Evolutionary conservation across 129 eudicot species (phyloP).

Genomic region (Chrysanthemum makinoi): DNA sequence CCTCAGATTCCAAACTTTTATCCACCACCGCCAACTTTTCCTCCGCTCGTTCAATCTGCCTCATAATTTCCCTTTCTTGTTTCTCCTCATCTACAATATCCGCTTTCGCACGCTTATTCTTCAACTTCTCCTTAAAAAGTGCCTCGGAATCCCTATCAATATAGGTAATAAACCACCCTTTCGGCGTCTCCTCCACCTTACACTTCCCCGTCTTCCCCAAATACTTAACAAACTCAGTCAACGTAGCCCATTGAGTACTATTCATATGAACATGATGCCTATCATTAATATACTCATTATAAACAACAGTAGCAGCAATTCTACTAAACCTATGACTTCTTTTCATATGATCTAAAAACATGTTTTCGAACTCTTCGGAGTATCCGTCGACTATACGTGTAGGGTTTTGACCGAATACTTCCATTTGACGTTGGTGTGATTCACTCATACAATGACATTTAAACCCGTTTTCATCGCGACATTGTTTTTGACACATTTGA

Average conservation of each 20-base stretch:
- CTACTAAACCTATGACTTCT: constrained; percentile 89
- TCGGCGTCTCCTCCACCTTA: constrained; percentile 86
- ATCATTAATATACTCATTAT: constrained; percentile 79
- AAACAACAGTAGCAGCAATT: constrained; percentile 86
- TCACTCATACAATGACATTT: constrained; percentile 98
- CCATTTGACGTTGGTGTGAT: constrained; percentile 89
- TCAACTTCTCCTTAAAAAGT: constrained; percentile 70
- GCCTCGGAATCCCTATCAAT: constrained; percentile 90
- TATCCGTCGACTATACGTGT: constrained; percentile 68
- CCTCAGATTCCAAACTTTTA: constrained; percentile 23
- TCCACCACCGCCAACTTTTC: constrained; percentile 33
- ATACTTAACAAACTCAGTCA: constrained; percentile 83
- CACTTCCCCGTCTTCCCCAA: constrained; percentile 75
- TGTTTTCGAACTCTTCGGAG: constrained; percentile 72
- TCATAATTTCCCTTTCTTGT: constrained; percentile 66
- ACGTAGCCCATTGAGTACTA: constrained; percentile 81
- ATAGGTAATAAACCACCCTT: constrained; percentile 92
- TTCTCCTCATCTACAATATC: constrained; percentile 83
- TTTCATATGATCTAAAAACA: constrained; percentile 67
- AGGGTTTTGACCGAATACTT: constrained; percentile 88
- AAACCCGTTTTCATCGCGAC: constrained; percentile 92
- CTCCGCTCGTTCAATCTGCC: constrained; percentile 86
- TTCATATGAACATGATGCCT: constrained; percentile 93
- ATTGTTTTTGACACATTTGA: constrained; percentile 97
- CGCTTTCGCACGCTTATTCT: constrained; percentile 71